Evolutionary conservation across 2,329 filamentous ascomycete genomes (phyloP), one percentile per base, ranked within the genome.

Genomic region (Ophiostoma perfectum): DNA sequence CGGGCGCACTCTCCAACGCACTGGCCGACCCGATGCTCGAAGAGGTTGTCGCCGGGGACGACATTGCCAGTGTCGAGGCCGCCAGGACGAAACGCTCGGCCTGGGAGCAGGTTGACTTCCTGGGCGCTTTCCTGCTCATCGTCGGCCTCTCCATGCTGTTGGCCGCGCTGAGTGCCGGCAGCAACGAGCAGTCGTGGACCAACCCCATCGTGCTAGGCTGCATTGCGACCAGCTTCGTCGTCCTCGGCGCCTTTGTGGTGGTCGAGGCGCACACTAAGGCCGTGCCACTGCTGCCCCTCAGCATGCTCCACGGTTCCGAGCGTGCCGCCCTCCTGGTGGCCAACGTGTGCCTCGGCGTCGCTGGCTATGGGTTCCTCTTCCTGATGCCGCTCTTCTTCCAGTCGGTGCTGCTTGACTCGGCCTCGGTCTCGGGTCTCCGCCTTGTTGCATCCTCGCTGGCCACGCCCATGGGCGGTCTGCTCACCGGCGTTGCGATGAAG

Each of bases 371-470:
- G 16, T 85, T 90, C 71, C 79, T 90, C 16, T 91, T 91, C 78
- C 88, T 89, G 73, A 82, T 89, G 0, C 89, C 89, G 0, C 78
- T 91, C 5, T 91, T 89, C 78, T 91, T 90, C 74, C 88, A 90
- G 72, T 86, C 86, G 0, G 86, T 90, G 6, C 81, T 89, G 2
- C 77, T 86, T 2, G 87, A 90, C 70, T 85, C 85, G 0, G 84
- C 89, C 0, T 87, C 88, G 0, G 81, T 81, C 14, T 88, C 89
- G 0, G 88, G 89, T 0, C 82, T 86, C 5, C 83, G 88, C 1
- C 83, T 91, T 6, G 83, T 87, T 0, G 83, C 88, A 1, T 86
- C 88, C 1, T 88, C 87, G 0, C 74, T 90, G 9, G 86, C 84
- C 0, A 83, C 83, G 0, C 86, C 86, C 1, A 74, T 84, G 66